Percentiles rank a stretch among this genome's conserved stretches.
Conservation (phyloP, 805 yeast species). For the Ogataea methylovora region DNA sequence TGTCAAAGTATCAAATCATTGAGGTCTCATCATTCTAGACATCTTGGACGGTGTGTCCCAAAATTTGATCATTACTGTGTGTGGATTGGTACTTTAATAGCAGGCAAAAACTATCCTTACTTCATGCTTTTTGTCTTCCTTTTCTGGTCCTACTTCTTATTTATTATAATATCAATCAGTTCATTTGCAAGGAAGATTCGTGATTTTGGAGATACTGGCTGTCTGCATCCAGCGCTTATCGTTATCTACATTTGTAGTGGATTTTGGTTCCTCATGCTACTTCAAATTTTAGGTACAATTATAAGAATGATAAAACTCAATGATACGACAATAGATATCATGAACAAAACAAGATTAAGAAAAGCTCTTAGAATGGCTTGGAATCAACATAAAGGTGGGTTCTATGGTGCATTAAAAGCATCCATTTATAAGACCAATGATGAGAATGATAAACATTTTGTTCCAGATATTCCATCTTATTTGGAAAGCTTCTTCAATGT, state of each 20-base stretch:
- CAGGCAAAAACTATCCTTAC: slow-evolving; percentile 52
- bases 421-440: slow-evolving; percentile 6
- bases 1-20: slow-evolving; percentile 62
- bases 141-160: slow-evolving; percentile 29
- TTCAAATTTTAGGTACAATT: slow-evolving; percentile 31
- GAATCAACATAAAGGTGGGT: neutral
- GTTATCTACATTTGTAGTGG: slow-evolving; percentile 34
- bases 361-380: slow-evolving; percentile 9
- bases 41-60: slow-evolving; percentile 51
- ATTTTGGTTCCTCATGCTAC: slow-evolving; percentile 37
- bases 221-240: slow-evolving; percentile 17
- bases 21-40: slow-evolving; percentile 64
- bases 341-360: slow-evolving; percentile 8
- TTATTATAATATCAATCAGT: slow-evolving; percentile 30
- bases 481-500: too few species aligned
- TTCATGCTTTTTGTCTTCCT: slow-evolving; percentile 48
- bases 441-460: slow-evolving; percentile 27
- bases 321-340: slow-evolving; percentile 48
- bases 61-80: slow-evolving; percentile 80
- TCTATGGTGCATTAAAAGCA: slow-evolving; percentile 1
- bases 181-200: slow-evolving; percentile 23
- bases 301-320: slow-evolving; percentile 37
- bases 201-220: slow-evolving; percentile 13
- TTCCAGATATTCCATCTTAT: too few species aligned
- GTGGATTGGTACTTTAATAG: slow-evolving; percentile 70